Evolutionary conservation across 2,329 filamentous ascomycete genomes (phyloP).

Genomic region (Byssochlamys sp.): DNA sequence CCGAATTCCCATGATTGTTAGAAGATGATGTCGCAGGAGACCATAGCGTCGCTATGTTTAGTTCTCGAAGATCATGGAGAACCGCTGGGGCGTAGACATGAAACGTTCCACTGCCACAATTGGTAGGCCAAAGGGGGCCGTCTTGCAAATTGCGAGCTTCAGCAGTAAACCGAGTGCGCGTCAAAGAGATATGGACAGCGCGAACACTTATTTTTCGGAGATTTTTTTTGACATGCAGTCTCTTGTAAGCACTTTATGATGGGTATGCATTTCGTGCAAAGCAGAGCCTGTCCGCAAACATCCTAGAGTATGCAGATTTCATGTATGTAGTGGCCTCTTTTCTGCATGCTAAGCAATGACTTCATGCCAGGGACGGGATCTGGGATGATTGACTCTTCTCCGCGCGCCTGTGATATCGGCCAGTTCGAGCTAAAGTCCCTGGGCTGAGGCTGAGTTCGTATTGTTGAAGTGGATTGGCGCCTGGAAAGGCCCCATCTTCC

Average conservation of each 20-base stretch:
- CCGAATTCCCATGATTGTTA: neutral
- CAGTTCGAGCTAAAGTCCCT: neutral
- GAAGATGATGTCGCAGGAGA: neutral
- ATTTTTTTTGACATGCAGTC: neutral
- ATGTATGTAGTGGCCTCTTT: neutral
- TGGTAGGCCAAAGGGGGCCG: neutral
- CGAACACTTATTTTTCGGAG: neutral
- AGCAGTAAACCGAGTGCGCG: neutral
- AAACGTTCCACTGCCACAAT: neutral
- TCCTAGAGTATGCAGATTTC: neutral
- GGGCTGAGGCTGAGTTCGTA: neutral
- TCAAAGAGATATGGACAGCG: neutral
- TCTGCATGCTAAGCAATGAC: neutral
- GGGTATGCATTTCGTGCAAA: neutral
- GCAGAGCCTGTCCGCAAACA: neutral
- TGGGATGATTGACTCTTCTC: neutral
- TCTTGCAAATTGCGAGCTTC: neutral
- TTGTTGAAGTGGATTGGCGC: neutral
- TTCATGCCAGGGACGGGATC: neutral
- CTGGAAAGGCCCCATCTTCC: neutral
- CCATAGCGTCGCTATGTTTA: neutral
- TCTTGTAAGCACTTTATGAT: neutral
- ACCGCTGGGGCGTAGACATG: neutral
- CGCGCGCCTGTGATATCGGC: neutral
- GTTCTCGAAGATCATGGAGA: neutral